Base-by-base conservation (phyloP, 768 basidiomycete species). In the Pulveroboletus ravenelii region DNA sequence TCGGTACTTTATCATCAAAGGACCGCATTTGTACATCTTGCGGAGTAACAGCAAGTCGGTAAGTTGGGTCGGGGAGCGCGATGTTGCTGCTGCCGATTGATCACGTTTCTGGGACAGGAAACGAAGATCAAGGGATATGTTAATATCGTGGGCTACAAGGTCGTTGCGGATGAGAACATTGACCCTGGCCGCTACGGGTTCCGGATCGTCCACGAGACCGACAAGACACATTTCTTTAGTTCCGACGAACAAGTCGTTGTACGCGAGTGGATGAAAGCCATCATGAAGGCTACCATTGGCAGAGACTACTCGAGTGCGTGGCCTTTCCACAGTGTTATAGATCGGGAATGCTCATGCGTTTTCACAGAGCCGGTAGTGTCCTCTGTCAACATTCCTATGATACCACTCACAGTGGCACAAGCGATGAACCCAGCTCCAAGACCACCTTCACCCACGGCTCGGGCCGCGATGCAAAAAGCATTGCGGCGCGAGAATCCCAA, bases 251-350 rank as follows among this genome's bases (percentile, higher is more conserved):
- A 92, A 68, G 61, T 72, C 1, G 70, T 82, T 34, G 78, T 96
- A 42, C 82, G 96, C n/a, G 92, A 92, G 57, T 98, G 96, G 95
- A 98, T 98, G 96, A 99, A 98, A 73, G 92, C 94, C 8, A 82
- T 99, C 58, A 97, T 98, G 92, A 99, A 98, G 67, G 92, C 95
- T 3, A 97, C 95, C 12, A 99, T 99, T 58, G 86, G 82, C 9
- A 76, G 96, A 49, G 96, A 98, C 66, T 97, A 94, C 64, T 79
- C 86, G 9, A 87, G 93, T 94, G 61, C 35, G 86, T 75, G 8
- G 48, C n/a, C 6, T 29, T 2, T n/a, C 6, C 12, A 23, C 7
- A 10, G 25, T 30, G 10, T 23, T 7, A 10, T 23, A 45, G 23
- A 27, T 14, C 6, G 32, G 13, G 13, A 6, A 20, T 52, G 39